A percentile compares a stretch with the other conserved stretches of the same genome.
phyloP scores from a whole-genome alignment of 306 rosid species.

The Lathyrus aphaca region DNA sequence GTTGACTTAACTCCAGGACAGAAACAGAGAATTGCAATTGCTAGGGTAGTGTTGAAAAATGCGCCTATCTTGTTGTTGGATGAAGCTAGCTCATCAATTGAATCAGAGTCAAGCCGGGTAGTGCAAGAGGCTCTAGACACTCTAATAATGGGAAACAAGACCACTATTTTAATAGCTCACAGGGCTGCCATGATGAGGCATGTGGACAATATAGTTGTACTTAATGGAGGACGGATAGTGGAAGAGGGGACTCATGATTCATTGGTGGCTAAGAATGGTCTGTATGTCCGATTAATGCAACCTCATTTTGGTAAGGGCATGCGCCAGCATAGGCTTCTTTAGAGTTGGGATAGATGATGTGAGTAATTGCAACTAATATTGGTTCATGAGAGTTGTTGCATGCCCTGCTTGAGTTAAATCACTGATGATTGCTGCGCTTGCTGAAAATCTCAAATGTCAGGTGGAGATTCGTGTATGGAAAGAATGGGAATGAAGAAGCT shows the following conservation, averaged over 20 bases:
- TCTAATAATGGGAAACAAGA: constrained; percentile 96
- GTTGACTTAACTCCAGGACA: constrained; percentile 99
- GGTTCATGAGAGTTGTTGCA: constrained; percentile 49
- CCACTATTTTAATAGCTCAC: constrained; percentile 97
- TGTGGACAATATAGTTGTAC: constrained; percentile 97
- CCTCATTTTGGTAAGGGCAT: constrained; percentile 95
- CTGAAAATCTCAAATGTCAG: constrained; percentile 41
- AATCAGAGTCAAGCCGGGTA: constrained; percentile 97
- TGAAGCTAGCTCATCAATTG: constrained; percentile 97
- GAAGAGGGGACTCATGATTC: constrained; percentile 91
- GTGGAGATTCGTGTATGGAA: constrained; percentile 43
- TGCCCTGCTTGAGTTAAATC: constrained; percentile 47
- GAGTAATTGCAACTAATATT: constrained; percentile 42
- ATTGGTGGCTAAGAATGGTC: constrained; percentile 83
- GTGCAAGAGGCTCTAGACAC: constrained; percentile 99
- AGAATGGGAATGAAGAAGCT: constrained; percentile 43
- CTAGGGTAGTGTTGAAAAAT: constrained; percentile 90
- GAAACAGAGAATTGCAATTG: constrained; percentile 99
- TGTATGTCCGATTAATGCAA: constrained; percentile 94
- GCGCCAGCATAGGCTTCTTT: constrained; percentile 89
- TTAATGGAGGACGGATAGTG: constrained; percentile 96
- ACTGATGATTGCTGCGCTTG: constrained; percentile 39
- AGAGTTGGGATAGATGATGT: constrained; percentile 41
- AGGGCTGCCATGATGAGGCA: constrained; percentile 99
- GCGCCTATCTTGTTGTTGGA: constrained; percentile 95